A percentile compares a stretch with the other conserved stretches of the same genome.
Conservation (phyloP, 352 stramenopile genomes). For the Phytophthora sojae region DNA sequence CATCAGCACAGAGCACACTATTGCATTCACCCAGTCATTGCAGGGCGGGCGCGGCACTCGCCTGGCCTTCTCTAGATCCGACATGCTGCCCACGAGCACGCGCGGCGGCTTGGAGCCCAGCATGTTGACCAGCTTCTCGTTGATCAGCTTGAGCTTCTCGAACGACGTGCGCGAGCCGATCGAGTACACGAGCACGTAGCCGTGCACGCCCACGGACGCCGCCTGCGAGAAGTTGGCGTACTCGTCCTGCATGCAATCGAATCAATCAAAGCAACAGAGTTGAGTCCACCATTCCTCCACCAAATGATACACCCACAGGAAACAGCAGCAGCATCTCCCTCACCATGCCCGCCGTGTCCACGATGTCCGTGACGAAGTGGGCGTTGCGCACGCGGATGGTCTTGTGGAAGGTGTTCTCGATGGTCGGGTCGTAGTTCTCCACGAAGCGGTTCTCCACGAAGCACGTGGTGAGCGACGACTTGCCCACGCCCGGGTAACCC, state of each 20-base stretch:
- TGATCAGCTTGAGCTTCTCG: constrained; percentile 95
- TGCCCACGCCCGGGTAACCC: constrained; percentile 95
- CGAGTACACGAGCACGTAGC: constrained; percentile 96
- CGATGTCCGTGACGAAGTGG: constrained; percentile 97
- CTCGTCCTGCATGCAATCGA: constrained; percentile 79
- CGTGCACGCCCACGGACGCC: constrained; percentile 95
- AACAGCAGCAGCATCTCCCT: not conserved
- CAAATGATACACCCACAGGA: constrained; percentile 6
- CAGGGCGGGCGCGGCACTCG: constrained; percentile 33
- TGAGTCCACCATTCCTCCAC: not conserved
- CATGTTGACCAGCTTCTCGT: constrained; percentile 95
- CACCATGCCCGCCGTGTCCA: constrained; percentile 97
- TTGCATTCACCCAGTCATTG: too few species aligned
- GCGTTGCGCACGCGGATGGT: constrained; percentile 96
- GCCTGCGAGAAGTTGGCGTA: constrained; percentile 97
- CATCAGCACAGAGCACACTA: not conserved
- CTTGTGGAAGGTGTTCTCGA: constrained; percentile 97
- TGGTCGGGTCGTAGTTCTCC: constrained; percentile 96
- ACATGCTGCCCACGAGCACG: constrained; percentile 96
- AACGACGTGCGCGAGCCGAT: constrained; percentile 94
- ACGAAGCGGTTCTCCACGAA: constrained; percentile 95
- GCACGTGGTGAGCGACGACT: constrained; percentile 95
- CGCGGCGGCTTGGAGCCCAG: constrained; percentile 93
- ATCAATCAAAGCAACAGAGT: not conserved
- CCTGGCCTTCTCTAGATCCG: constrained; percentile 93